Evolutionary conservation across 2,329 filamentous ascomycete genomes (phyloP), one percentile per base, ranked within the genome.

Genomic region (Rosellinia necatrix): DNA sequence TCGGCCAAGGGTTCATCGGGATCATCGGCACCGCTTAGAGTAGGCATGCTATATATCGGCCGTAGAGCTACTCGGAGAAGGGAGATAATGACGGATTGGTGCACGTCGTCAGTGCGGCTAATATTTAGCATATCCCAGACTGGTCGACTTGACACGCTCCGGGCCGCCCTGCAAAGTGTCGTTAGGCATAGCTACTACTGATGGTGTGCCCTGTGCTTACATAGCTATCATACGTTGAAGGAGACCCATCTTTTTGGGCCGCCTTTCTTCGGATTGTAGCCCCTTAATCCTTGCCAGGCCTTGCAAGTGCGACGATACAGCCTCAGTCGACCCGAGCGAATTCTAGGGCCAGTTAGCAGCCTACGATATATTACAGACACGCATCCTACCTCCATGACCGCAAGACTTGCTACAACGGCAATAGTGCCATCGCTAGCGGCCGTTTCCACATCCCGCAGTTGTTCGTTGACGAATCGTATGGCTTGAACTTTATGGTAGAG

Each of bases 401-500:
- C 75, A 17, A 78, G 71, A 32, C 72, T 75, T 27, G 75, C 75
- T 32, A 78, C 75, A 1, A 76, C 75, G 50, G 76, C 66, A 63
- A 78, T 74, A 1, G 75, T 74, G 30, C 74, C 73, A 48, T 77
- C 75, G 52, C 72, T 74, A 35, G 73, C 68, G 27, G 70, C 74
- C 6, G 68, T 67, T 41, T 72, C 71, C n/a, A 71, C 67, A 30
- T 71, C 68, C 42, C 71, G 70, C 37, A 78, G 64, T 56, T 78
- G 75, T 58, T 76, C 71, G 57, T 76, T 74, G 44, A 76, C 75
- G 55, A 77, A 78, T 49, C 75, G 73, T 64, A 78, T 78, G 9
- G 76, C 76, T 43, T 76, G 74, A 22, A 76, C 69, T 60, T 78
- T 78, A 64, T 78, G 76, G 53, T 78, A 76, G 48, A 78, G 69